Conservation (phyloP, 2,329 filamentous ascomycete species). For the Colletotrichum karsti region DNA sequence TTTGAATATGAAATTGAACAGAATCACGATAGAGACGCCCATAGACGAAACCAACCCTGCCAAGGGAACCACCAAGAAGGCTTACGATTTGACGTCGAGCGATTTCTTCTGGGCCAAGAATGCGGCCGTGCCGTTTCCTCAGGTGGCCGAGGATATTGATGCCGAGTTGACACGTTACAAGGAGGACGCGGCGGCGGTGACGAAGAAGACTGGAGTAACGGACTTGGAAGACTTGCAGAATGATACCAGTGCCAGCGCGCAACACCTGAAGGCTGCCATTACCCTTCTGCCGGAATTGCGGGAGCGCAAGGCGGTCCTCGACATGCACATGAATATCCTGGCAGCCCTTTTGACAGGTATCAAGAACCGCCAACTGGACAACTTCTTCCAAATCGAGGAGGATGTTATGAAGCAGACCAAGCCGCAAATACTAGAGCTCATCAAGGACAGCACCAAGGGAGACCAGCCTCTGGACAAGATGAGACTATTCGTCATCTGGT, state of each 20-base stretch:
- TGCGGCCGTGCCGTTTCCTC: slow-evolving; percentile 88
- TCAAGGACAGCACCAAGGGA: slow-evolving; percentile 84
- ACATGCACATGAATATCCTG: slow-evolving; percentile 97
- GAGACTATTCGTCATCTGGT: slow-evolving; percentile 96
- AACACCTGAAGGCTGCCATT: slow-evolving; percentile 95
- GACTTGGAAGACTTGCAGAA: slow-evolving; percentile 93
- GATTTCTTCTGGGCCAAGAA: slow-evolving; percentile 99
- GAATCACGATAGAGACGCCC: slow-evolving; percentile 90
- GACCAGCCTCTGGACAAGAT: slow-evolving; percentile 89
- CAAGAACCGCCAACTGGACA: slow-evolving; percentile 95
- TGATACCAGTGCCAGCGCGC: slow-evolving; percentile 87
- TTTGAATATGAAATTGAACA: slow-evolving; percentile 74
- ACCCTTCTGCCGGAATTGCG: slow-evolving; percentile 90
- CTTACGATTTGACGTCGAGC: slow-evolving; percentile 87
- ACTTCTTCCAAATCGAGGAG: slow-evolving; percentile 95
- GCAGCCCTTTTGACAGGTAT: slow-evolving; percentile 68
- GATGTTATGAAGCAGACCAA: slow-evolving; percentile 92
- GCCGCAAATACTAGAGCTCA: slow-evolving; percentile 84
- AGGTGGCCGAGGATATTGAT: slow-evolving; percentile 96
- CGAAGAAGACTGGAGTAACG: slow-evolving; percentile 91
- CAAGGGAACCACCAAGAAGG: slow-evolving; percentile 83
- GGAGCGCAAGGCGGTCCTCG: slow-evolving; percentile 90
- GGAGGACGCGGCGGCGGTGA: slow-evolving; percentile 93
- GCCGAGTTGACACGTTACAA: slow-evolving; percentile 93
- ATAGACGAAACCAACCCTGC: slow-evolving; percentile 79